Conservation (phyloP, 306 rosid species). For the Cajanus cajan region DNA sequence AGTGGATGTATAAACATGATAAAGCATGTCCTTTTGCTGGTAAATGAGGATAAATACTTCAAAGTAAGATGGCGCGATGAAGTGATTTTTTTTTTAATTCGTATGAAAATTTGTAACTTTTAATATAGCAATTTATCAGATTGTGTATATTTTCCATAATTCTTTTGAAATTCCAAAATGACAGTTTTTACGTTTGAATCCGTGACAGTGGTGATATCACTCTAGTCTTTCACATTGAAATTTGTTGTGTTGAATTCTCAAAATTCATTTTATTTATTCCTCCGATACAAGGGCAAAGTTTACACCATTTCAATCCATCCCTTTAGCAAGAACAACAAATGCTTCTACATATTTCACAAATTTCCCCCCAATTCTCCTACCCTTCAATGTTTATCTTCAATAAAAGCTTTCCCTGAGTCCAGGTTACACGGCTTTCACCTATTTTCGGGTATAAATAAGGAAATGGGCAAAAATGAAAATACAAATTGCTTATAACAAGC, state of each 20-base stretch:
- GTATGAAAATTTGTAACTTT: too few relatives aligned
- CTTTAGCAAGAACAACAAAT: not conserved
- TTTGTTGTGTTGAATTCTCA: not conserved
- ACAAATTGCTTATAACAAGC: conserved; percentile 1
- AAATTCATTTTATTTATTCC: not conserved
- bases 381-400: not conserved
- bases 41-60: too few relatives aligned
- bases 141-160: too few relatives aligned
- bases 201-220: too few relatives aligned
- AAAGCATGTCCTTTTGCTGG: too few relatives aligned
- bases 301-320: not conserved
- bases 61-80: too few relatives aligned
- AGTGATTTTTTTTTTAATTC: too few relatives aligned
- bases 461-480: conserved; percentile 14
- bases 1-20: too few relatives aligned
- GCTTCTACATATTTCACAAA: not conserved
- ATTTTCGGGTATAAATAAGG: not conserved
- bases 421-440: not conserved
- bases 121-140: too few relatives aligned
- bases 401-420: not conserved
- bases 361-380: not conserved
- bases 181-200: too few relatives aligned
- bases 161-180: too few relatives aligned
- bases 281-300: not conserved
- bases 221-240: not conserved